phyloP scores from a whole-genome alignment of 169 alveolate species.

The Ichthyophthirius multifiliis region DNA sequence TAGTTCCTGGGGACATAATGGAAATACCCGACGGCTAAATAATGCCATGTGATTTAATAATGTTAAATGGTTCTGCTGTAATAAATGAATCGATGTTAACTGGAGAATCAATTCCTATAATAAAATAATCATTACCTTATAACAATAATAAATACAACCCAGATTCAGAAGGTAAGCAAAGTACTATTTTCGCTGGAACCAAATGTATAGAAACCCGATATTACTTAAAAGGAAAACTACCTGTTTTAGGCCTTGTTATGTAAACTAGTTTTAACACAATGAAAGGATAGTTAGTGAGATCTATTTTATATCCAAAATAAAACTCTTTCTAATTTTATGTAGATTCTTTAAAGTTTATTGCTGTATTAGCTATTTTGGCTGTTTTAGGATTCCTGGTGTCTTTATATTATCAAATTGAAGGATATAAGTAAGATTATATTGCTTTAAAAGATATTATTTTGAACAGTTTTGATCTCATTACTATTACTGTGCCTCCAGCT shows the following conservation, averaged over 20 bases:
- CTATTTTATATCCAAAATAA: slow-evolving; percentile 84
- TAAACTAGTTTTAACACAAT: slow-evolving; percentile 87
- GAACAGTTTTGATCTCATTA: slow-evolving; percentile 58
- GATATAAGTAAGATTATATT: slow-evolving; percentile 42
- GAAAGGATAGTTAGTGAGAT: slow-evolving; percentile 88
- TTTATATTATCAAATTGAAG: slow-evolving; percentile 45
- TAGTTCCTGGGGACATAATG: slow-evolving; percentile 93
- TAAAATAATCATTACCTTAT: slow-evolving; percentile 82
- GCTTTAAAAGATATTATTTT: slow-evolving; percentile 37
- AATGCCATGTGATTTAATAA: slow-evolving; percentile 92
- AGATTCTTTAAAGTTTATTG: slow-evolving; percentile 85
- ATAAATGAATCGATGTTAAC: slow-evolving; percentile 91
- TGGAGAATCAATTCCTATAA: slow-evolving; percentile 92
- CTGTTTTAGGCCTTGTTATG: slow-evolving; percentile 83
- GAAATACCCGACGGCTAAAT: slow-evolving; percentile 75
- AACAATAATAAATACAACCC: slow-evolving; percentile 48
- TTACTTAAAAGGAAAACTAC: slow-evolving; percentile 26
- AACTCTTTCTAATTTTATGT: slow-evolving; percentile 84
- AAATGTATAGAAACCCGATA: slow-evolving; percentile 53
- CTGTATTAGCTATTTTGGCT: slow-evolving; percentile 77
- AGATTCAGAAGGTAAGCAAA: slow-evolving; percentile 25
- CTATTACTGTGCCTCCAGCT: slow-evolving; percentile 82
- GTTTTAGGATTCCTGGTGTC: slow-evolving; percentile 77
- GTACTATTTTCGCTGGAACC: slow-evolving; percentile 44
- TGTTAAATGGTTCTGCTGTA: slow-evolving; percentile 82